A percentile compares a stretch with the other conserved stretches of the same genome.
Evolutionary conservation across 2,329 filamentous ascomycete genomes (phyloP).

Genomic region (Botrytis squamosa): DNA sequence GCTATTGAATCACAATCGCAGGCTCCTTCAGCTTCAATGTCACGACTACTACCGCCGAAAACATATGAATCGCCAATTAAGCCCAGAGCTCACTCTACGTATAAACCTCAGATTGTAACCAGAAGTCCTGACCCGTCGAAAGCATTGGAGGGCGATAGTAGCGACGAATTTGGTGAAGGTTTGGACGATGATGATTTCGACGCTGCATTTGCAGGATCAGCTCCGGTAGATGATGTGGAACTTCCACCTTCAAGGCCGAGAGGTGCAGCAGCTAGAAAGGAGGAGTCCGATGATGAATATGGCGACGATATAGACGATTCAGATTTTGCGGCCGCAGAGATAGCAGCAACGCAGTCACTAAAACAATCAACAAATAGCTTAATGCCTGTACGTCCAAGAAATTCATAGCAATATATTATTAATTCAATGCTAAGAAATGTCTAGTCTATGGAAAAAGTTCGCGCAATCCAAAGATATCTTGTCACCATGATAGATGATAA

Average conservation of each 20-base stretch:
- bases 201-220: slow-evolving; percentile 18
- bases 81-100: not conserved
- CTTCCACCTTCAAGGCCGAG: slow-evolving; percentile 12
- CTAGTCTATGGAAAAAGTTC: slow-evolving; percentile 66
- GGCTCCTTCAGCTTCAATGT: not conserved
- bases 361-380: slow-evolving; percentile 39
- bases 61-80: not conserved
- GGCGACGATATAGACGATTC: slow-evolving; percentile 60
- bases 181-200: slow-evolving; percentile 54
- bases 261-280: slow-evolving; percentile 37
- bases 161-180: slow-evolving; percentile 39
- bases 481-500: slow-evolving; percentile 71
- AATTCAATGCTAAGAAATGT: slow-evolving; percentile 58
- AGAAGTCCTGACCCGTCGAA: not conserved
- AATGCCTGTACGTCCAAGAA: slow-evolving; percentile 54
- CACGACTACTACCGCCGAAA: not conserved
- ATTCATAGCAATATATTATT: slow-evolving; percentile 34
- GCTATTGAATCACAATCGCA: slow-evolving; percentile 19
- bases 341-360: slow-evolving; percentile 67
- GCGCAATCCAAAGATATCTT: slow-evolving; percentile 83
- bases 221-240: slow-evolving; percentile 41
- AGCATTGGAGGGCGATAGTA: slow-evolving; percentile 20
- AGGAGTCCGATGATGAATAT: slow-evolving; percentile 69
- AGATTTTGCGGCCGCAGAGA: slow-evolving; percentile 76
- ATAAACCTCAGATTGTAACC: not conserved